A percentile compares a stretch with the other conserved stretches of the same genome.
Conservation (phyloP, 192 early-diverging fungal genomes). For the Coemansia asiatica region DNA sequence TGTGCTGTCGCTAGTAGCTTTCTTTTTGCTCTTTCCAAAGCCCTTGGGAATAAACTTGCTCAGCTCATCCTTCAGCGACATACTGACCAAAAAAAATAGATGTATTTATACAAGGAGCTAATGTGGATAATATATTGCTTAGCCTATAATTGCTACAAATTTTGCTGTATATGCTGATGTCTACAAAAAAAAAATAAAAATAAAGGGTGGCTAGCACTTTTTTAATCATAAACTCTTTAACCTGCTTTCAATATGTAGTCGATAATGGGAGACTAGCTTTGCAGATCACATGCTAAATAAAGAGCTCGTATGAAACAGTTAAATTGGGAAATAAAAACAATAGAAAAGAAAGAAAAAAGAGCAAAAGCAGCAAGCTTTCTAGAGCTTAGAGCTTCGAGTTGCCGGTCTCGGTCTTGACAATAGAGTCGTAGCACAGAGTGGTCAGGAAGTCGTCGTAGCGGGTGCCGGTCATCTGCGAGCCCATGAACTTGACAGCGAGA, state of each 20-base stretch:
- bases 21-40: slow-evolving; percentile 56
- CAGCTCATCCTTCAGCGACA: slow-evolving; percentile 44
- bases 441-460: slow-evolving; percentile 93
- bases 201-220: no score
- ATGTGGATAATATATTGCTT: no score
- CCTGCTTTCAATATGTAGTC: background rate
- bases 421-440: slow-evolving; percentile 88
- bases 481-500: slow-evolving; percentile 63
- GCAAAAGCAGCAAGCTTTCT: no score
- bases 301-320: no score
- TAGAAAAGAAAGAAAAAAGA: background rate
- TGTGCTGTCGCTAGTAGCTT: background rate
- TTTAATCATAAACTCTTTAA: no score
- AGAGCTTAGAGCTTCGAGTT: slow-evolving; percentile 34
- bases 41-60: slow-evolving; percentile 51
- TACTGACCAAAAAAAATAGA: background rate
- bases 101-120: no score
- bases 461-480: slow-evolving; percentile 75
- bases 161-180: no score
- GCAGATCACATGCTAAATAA: background rate
- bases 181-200: no score
- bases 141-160: no score
- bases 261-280: background rate
- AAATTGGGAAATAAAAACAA: background rate
- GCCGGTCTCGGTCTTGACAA: slow-evolving; percentile 55